phyloP scores from a whole-genome alignment of 1,284 basidiomycete species.

The Stereum hirsutum region DNA sequence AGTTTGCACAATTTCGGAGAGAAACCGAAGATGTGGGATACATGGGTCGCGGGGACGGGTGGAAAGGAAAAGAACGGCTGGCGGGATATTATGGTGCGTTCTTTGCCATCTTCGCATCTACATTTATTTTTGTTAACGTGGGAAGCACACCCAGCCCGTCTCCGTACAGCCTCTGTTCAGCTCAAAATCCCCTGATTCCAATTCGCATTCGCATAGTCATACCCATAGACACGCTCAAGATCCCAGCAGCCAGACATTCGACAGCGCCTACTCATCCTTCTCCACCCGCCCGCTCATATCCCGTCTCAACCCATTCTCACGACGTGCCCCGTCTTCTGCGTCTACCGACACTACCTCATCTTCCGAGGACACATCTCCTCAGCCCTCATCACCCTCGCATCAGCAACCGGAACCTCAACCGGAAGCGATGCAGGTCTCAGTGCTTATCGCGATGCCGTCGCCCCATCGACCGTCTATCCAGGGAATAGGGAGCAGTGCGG shows the following conservation, averaged over 20 bases:
- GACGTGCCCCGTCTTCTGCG: background rate
- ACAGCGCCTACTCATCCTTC: too few relatives aligned
- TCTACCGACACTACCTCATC: background rate
- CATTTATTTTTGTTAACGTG: background rate
- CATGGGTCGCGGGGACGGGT: constrained; percentile 27
- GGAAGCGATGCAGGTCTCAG: constrained; percentile 35
- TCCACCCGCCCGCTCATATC: too few relatives aligned
- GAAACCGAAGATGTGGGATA: constrained; percentile 46
- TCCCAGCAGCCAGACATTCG: background rate
- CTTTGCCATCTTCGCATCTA: background rate
- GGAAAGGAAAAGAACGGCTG: constrained; percentile 34
- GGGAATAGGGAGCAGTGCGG: too few relatives aligned
- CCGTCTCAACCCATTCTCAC: constrained; percentile 7
- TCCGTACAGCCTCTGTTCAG: background rate
- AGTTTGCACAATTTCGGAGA: constrained; percentile 34
- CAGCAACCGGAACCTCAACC: constrained; percentile 7
- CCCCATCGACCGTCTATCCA: constrained; percentile 18
- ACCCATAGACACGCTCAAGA: background rate
- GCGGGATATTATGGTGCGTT: constrained; percentile 39
- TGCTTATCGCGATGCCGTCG: constrained; percentile 57
- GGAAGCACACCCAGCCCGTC: constrained; percentile 8
- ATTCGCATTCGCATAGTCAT: background rate
- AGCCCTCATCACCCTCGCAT: background rate
- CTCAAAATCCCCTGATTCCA: background rate
- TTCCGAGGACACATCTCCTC: background rate